phyloP scores from a whole-genome alignment of 163 green algal genomes.

The Prototheca wickerhamii region DNA sequence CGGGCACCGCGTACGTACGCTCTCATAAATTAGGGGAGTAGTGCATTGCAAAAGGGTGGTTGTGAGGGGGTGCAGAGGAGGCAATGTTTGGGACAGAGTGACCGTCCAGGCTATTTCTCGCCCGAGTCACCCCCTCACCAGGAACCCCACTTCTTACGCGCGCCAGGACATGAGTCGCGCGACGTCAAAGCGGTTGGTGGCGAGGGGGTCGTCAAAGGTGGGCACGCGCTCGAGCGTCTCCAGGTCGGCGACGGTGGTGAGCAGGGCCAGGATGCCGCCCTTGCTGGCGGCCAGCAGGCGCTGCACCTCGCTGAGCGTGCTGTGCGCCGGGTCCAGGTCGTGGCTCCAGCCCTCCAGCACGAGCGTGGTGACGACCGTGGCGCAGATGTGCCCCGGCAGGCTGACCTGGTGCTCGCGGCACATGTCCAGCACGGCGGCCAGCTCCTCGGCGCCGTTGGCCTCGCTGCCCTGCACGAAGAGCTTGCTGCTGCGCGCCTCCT shows the following conservation, averaged over 20 bases:
- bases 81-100: too few relatives aligned
- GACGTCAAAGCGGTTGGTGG: neutral
- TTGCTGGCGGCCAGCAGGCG: slow-evolving; percentile 13
- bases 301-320: slow-evolving; percentile 19
- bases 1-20: too few relatives aligned
- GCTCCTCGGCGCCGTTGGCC: slow-evolving; percentile 24
- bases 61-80: too few relatives aligned
- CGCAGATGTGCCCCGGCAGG: slow-evolving; percentile 51
- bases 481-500: neutral
- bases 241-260: slow-evolving; percentile 11
- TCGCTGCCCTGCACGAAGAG: neutral
- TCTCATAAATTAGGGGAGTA: too few relatives aligned
- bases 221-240: slow-evolving; percentile 18
- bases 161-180: neutral
- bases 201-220: slow-evolving; percentile 5
- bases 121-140: too few relatives aligned
- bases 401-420: slow-evolving; percentile 50
- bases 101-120: too few relatives aligned
- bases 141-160: neutral
- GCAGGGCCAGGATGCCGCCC: slow-evolving; percentile 4
- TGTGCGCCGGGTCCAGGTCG: slow-evolving; percentile 28
- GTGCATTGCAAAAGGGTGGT: too few relatives aligned
- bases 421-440: slow-evolving; percentile 28
- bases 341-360: slow-evolving; percentile 88
- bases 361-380: slow-evolving; percentile 81